Base-by-base conservation (phyloP, 176 grass and related monocot species). In the Leersia perrieri region DNA sequence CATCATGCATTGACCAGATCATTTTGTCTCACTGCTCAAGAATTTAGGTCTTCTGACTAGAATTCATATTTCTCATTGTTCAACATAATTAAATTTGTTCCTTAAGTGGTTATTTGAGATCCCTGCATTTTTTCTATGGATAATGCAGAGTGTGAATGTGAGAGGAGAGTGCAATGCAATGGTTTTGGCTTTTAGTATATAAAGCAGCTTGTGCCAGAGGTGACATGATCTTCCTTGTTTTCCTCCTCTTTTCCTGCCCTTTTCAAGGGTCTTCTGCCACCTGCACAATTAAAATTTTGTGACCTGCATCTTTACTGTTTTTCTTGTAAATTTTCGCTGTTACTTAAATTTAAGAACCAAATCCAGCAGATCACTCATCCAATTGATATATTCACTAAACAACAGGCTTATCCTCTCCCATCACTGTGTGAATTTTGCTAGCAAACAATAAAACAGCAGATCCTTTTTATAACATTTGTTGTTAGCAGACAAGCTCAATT, bases 211-310 rank as follows among this genome's bases (percentile, higher is more conserved):
- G 26, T 63, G 35, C 70, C 39, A 77, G 68, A 42, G 33, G 33
- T 65, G 34, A 36, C 68, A 35, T 42, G 55, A 33, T 85, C 73
- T 57, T 67, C 89, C 85, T 74, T 64, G 73, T 82, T 88, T 91
- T 82, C 66, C 89, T 91, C 76, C 89, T 81, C 58, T 49, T 88
- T 76, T 88, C 77, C 85, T 79, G 89, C 86, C 32, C 68, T 79
- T 88, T 91, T 85, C 74, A 82, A 70, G 89, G 86, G 85, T 82
- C 72, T 61, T 49, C 27, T 91, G 89, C 82, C 82, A 64, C 82
- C 89, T 82, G 34, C 70, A 85, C 53, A 74, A 84, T 53, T 58
- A 78, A 77, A 3, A 36, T 27, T 22, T 61, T 62, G 68, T 51
- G 64, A 63, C 51, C 45, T 62, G 42, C 12, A 63, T 73, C 12